phyloP scores from a whole-genome alignment of 495 filamentous ascomycete species.

The Aeminium ludgeri region DNA sequence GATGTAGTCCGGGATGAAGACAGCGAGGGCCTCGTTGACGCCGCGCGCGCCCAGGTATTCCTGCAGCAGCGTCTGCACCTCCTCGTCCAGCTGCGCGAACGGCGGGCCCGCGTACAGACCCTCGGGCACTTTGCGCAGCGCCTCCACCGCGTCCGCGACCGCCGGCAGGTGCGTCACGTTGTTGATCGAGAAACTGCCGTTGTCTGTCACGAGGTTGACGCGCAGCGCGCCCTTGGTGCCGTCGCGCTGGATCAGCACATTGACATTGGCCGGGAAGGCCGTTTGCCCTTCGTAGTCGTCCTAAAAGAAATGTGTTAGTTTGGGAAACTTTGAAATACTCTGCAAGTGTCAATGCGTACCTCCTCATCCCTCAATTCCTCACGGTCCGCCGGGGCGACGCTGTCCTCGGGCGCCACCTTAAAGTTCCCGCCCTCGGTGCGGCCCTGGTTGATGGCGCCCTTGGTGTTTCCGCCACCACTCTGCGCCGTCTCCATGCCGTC shows the following conservation, averaged over 20 bases:
- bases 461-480: constrained; percentile 36
- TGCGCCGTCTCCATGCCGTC: constrained; percentile 21
- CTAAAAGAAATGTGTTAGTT: neutral
- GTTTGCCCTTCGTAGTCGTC: constrained; percentile 5
- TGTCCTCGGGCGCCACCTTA: constrained; percentile 41
- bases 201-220: constrained; percentile 73
- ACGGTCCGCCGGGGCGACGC: constrained; percentile 40
- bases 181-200: constrained; percentile 76
- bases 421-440: constrained; percentile 31
- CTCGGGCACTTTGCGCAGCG: constrained; percentile 16
- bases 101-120: constrained; percentile 73
- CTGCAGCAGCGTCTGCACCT: constrained; percentile 80
- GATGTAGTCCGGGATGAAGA: constrained; percentile 92
- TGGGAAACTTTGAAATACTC: neutral
- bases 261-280: constrained; percentile 69
- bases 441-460: constrained; percentile 36
- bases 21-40: constrained; percentile 68
- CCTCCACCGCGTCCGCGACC: constrained; percentile 45
- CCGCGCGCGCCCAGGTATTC: constrained; percentile 89
- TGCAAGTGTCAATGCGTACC: constrained; percentile 6
- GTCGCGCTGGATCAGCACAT: constrained; percentile 73
- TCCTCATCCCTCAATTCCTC: constrained; percentile 32
- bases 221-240: constrained; percentile 55
- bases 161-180: constrained; percentile 77
- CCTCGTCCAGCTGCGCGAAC: constrained; percentile 88